Conservation (phyloP, 2,329 filamentous ascomycete genomes). For the Calonectria hawksworthii region DNA sequence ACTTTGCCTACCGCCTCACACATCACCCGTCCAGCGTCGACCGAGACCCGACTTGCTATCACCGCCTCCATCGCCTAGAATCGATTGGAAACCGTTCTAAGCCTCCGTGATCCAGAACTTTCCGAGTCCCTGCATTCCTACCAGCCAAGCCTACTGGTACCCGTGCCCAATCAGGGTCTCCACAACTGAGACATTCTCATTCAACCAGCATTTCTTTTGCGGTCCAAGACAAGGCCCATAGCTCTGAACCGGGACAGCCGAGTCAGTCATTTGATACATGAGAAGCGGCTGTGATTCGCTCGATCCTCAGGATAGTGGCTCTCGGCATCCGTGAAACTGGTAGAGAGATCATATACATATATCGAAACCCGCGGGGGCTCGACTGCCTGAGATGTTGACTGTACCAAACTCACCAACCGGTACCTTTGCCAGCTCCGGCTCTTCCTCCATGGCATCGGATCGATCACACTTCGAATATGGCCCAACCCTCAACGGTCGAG, state of each 20-base stretch:
- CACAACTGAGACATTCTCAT: slow-evolving; percentile 12
- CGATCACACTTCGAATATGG: slow-evolving; percentile 43
- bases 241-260: slow-evolving; percentile 5
- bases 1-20: neutral
- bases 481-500: slow-evolving; percentile 37
- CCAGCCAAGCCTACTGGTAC: neutral
- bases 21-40: neutral
- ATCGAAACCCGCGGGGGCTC: neutral
- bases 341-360: neutral
- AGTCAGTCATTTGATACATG: neutral
- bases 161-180: neutral
- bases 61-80: neutral
- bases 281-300: neutral
- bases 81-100: neutral
- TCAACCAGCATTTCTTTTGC: slow-evolving; percentile 1
- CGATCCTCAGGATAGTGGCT: neutral
- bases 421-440: slow-evolving; percentile 20
- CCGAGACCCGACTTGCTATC: slow-evolving; percentile 9
- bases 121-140: neutral
- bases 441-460: slow-evolving; percentile 31
- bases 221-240: neutral
- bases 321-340: neutral
- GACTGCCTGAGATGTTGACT: slow-evolving; percentile 9
- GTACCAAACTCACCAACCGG: slow-evolving; percentile 19
- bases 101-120: neutral